Conservation (phyloP, 2,329 filamentous ascomycete species). For the Xylariaceae sp. region DNA sequence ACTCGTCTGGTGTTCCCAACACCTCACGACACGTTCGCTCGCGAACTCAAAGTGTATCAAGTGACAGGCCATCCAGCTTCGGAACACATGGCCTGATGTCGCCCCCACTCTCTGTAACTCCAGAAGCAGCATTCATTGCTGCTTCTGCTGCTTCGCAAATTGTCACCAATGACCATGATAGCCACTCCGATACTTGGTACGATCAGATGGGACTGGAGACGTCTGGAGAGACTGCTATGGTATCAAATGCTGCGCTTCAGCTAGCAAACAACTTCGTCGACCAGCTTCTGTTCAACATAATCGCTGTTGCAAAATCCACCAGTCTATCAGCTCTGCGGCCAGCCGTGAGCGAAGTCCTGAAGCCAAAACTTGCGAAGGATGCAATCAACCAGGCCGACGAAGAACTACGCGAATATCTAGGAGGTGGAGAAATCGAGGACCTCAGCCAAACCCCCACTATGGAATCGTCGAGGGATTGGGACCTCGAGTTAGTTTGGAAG, state of each 20-base stretch:
- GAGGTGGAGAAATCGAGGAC: conserved; percentile 72
- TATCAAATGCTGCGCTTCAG: conserved; percentile 67
- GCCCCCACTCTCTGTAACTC: conserved; percentile 65
- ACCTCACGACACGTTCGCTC: conserved; percentile 31
- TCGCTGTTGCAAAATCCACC: conserved; percentile 76
- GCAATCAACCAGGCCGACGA: conserved; percentile 80
- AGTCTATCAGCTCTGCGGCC: conserved; percentile 70
- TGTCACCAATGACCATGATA: conserved; percentile 82
- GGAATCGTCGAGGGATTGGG: conserved; percentile 62
- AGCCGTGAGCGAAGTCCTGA: conserved; percentile 81
- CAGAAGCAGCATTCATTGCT: conserved; percentile 83
- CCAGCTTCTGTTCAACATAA: conserved; percentile 84
- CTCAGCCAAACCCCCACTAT: conserved; percentile 50
- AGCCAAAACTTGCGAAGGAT: conserved; percentile 81
- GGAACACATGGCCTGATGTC: conserved; percentile 52
- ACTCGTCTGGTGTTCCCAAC: conserved; percentile 12
- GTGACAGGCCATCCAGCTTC: conserved; percentile 62
- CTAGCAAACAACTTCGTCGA: conserved; percentile 92
- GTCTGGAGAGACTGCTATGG: conserved; percentile 63
- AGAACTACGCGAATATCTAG: conserved; percentile 83
- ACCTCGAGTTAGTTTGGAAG: conserved; percentile 92
- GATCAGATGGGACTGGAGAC: conserved; percentile 64
- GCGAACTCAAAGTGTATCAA: conserved; percentile 62
- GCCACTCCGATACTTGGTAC: conserved; percentile 64
- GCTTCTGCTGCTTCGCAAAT: conserved; percentile 85